phyloP scores from a whole-genome alignment of 495 filamentous ascomycete species.

The Hypoxylon crocopeplum region DNA sequence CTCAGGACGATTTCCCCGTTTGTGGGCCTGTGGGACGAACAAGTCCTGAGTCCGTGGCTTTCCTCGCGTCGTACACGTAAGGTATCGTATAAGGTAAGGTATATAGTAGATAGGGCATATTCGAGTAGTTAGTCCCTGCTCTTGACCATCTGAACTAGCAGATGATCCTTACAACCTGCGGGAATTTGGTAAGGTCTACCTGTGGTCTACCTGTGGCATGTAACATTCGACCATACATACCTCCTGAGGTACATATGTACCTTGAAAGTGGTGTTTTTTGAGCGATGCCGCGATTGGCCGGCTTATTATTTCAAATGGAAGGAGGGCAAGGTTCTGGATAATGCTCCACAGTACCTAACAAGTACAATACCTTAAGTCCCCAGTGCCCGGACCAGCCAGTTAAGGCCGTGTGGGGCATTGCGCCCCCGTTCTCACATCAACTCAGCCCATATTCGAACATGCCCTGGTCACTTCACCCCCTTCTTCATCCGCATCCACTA shows the following conservation, averaged over 20 bases:
- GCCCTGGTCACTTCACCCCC: slow-evolving; percentile 11
- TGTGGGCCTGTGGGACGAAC: slow-evolving; percentile 27
- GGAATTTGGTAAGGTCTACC: slow-evolving; percentile 3
- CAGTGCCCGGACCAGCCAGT: not conserved
- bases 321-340: too few species aligned
- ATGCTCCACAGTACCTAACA: too few species aligned
- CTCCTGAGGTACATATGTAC: not conserved
- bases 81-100: not conserved
- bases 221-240: slow-evolving; percentile 8
- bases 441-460: slow-evolving; percentile 27
- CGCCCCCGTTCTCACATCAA: slow-evolving; percentile 27
- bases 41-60: not conserved
- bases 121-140: too few species aligned
- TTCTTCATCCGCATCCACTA: slow-evolving; percentile 1
- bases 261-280: slow-evolving; percentile 5
- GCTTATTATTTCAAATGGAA: slow-evolving; percentile 6
- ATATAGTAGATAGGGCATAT: too few species aligned
- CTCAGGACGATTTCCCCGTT: slow-evolving; percentile 28
- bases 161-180: not conserved
- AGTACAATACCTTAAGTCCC: not conserved
- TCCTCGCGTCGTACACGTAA: slow-evolving; percentile 18
- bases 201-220: not conserved
- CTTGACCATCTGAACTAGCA: too few species aligned
- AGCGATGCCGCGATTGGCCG: slow-evolving; percentile 33
- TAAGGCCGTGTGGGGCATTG: slow-evolving; percentile 23